These are phyloP conservation scores for Penicillium lividum DNA, from an alignment of 495 filamentous ascomycete species.

Conservation along the genomic window DNA sequence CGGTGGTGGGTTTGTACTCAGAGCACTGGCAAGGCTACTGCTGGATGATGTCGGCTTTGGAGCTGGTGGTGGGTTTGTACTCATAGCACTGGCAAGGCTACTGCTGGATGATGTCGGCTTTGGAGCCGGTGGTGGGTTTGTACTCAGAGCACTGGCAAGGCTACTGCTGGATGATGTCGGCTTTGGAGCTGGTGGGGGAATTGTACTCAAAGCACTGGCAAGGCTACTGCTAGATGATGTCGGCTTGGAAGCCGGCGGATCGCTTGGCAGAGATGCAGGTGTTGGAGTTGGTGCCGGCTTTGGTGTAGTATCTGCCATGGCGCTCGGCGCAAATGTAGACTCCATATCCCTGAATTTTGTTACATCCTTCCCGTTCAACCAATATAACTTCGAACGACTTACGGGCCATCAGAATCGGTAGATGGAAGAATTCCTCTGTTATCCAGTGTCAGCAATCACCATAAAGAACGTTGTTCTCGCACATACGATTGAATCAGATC, in stretches of 20 bases:
- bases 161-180: background rate
- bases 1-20: background rate
- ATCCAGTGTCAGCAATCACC: background rate
- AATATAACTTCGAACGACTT: background rate
- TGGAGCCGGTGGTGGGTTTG: too few relatives aligned
- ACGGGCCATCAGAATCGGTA: background rate
- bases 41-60: background rate
- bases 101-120: background rate
- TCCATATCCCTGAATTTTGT: background rate
- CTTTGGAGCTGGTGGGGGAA: background rate
- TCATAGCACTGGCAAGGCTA: too few relatives aligned
- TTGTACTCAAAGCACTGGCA: too few relatives aligned
- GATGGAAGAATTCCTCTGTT: constrained; percentile 1
- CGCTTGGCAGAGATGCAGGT: background rate
- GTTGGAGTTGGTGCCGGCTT: background rate
- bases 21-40: background rate
- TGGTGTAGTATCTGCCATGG: background rate
- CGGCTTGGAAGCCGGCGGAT: background rate
- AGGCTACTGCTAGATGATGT: background rate
- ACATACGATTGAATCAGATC: constrained; percentile 1
- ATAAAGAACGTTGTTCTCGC: background rate
- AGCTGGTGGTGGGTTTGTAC: background rate
- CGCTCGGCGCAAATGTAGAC: background rate
- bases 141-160: too few relatives aligned
- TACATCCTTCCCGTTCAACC: background rate